Evolutionary conservation across 768 basidiomycete species (phyloP).

Genomic region (Dendrothele bispora): DNA sequence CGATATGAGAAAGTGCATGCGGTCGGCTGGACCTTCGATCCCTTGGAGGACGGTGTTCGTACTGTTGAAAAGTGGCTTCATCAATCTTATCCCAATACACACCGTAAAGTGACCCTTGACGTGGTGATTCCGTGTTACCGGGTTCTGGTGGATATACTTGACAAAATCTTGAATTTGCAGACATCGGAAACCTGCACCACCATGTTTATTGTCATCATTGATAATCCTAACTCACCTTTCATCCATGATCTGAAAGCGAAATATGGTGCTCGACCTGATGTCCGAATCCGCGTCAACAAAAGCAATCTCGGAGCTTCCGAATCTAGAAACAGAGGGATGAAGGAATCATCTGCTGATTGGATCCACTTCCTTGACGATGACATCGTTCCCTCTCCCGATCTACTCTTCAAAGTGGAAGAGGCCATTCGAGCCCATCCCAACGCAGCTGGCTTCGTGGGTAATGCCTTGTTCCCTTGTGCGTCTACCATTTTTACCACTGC

Average conservation of each 20-base stretch:
- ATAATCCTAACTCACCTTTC: slow-evolving; percentile 46
- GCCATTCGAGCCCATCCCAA: slow-evolving; percentile 44
- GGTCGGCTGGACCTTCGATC: slow-evolving; percentile 47
- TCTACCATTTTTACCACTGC: slow-evolving; percentile 51
- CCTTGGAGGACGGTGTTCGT: slow-evolving; percentile 40
- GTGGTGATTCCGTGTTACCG: slow-evolving; percentile 58
- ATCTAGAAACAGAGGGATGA: slow-evolving; percentile 54
- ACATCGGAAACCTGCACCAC: slow-evolving; percentile 41
- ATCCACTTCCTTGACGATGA: slow-evolving; percentile 64
- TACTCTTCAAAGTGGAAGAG: slow-evolving; percentile 47
- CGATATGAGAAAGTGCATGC: slow-evolving; percentile 48
- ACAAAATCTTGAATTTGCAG: slow-evolving; percentile 43
- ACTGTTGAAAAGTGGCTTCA: slow-evolving; percentile 37
- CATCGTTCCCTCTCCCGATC: slow-evolving; percentile 37
- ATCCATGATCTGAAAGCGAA: slow-evolving; percentile 36
- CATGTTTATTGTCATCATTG: slow-evolving; percentile 61
- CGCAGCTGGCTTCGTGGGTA: slow-evolving; percentile 58
- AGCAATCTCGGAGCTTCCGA: slow-evolving; percentile 51
- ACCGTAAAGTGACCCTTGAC: slow-evolving; percentile 49
- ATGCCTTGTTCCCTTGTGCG: slow-evolving; percentile 46
- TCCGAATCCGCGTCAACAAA: slow-evolving; percentile 53
- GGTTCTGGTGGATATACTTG: slow-evolving; percentile 44
- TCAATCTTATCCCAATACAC: slow-evolving; percentile 14
- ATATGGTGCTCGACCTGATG: slow-evolving; percentile 44
- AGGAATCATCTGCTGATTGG: slow-evolving; percentile 58